phyloP scores from a whole-genome alignment of 805 yeast genomes.

The Naumovozyma baii region DNA sequence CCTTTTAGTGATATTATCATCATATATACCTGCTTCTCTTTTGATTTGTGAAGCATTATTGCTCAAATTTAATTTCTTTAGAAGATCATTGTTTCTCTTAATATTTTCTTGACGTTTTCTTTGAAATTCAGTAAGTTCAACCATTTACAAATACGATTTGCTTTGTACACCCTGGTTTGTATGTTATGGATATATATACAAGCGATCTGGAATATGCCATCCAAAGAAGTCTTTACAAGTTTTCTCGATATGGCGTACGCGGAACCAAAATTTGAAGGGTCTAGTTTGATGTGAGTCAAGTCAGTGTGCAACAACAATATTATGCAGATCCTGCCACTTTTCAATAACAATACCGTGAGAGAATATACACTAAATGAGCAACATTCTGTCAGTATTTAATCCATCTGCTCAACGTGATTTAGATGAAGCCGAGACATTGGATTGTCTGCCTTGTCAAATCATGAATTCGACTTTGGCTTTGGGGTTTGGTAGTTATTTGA shows the following conservation, averaged over 20 bases:
- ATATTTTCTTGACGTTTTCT: slow-evolving; percentile 67
- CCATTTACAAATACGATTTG: slow-evolving; percentile 11
- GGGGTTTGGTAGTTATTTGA: slow-evolving; percentile 54
- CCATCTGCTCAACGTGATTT: slow-evolving; percentile 39
- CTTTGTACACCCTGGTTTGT: no score
- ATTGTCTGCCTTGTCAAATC: slow-evolving; percentile 61
- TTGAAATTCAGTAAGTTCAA: slow-evolving; percentile 53
- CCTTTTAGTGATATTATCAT: slow-evolving; percentile 19
- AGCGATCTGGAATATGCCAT: no score
- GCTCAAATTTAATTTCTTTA: slow-evolving; percentile 61
- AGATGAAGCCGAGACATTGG: slow-evolving; percentile 36
- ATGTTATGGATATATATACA: no score
- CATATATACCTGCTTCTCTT: slow-evolving; percentile 34
- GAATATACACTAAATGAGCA: slow-evolving; percentile 19
- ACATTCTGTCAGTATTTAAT: slow-evolving; percentile 43
- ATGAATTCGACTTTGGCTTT: slow-evolving; percentile 51
- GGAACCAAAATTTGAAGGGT: no score
- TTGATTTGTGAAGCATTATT: slow-evolving; percentile 45
- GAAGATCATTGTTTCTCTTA: slow-evolving; percentile 67
- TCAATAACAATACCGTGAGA: not conserved
- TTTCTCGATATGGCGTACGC: no score
- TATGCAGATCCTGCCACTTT: not conserved
- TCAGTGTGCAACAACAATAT: not conserved
- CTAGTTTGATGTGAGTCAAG: no score
- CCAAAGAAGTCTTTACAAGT: no score